A percentile compares a stretch with the other conserved stretches of the same genome.
Conservation (phyloP, 768 basidiomycete genomes). For the Xerocomellus intermedius region DNA sequence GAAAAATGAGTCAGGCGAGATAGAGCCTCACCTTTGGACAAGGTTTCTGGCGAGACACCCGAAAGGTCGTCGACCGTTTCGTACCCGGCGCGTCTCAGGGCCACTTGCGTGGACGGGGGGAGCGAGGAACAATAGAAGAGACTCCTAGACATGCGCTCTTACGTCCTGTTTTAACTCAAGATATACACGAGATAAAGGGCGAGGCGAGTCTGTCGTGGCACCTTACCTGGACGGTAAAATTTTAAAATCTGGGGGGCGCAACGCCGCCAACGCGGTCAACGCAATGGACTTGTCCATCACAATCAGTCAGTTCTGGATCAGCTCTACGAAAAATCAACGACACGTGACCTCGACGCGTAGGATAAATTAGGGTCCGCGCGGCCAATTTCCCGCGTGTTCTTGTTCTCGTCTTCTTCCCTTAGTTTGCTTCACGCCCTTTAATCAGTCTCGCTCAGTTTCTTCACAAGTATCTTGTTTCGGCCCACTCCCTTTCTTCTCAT, state of each 20-base stretch:
- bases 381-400: conserved; percentile 28
- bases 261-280: background rate
- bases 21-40: conserved; percentile 46
- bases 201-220: background rate
- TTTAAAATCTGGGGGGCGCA: conserved; percentile 1
- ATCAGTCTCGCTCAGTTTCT: conserved; percentile 12
- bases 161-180: background rate
- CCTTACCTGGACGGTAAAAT: conserved; percentile 5
- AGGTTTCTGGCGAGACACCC: conserved; percentile 40
- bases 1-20: background rate
- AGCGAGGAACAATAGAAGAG: conserved; percentile 46
- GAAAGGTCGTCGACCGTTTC: conserved; percentile 54
- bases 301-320: background rate
- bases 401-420: conserved; percentile 21
- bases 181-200: background rate
- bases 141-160: conserved; percentile 37
- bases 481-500: conserved; percentile 16
- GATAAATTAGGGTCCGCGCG: conserved; percentile 23
- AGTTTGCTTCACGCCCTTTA: conserved; percentile 28
- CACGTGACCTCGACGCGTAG: conserved; percentile 31
- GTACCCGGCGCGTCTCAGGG: conserved; percentile 54
- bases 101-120: conserved; percentile 43
- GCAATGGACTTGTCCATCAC: background rate
- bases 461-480: conserved; percentile 8
- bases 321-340: conserved; percentile 9